Evolutionary conservation across 73 alveolate species (phyloP), one percentile per base, ranked within the genome.

Genomic region (Paramecium biaurelia): DNA sequence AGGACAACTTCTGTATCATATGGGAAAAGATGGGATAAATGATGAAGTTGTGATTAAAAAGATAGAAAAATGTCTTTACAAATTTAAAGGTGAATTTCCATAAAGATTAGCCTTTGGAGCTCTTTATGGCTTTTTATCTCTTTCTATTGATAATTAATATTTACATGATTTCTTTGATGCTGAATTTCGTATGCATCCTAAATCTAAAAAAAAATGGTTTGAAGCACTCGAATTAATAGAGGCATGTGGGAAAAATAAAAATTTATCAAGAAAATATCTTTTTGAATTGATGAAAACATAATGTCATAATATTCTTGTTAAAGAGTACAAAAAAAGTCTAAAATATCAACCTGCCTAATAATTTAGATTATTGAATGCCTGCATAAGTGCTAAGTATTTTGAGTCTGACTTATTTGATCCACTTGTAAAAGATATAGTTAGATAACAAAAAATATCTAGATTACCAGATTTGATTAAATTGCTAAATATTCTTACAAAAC

Each of bases 61-160:
- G 56, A 47, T 79, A 37, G 90, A 79, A 34, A 79, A 79, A 47
- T 43, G 56, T 42, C 74, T 79, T 24, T 79, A 79, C 12, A 79
- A 79, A 79, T 79, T 79, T 21, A 79, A 79, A 72, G 47, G 45
- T 42, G 90, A 79, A 42, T 79, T 79, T 23, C 45, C 76, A 1
- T 30, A 20, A 42, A 38, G 90, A 43, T 42, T 79, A 34, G 90
- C 90, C n/a, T 79, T 79, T 43, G 90, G 90, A 7, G 70, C 90
- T 23, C 23, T 43, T 0, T 47, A 79, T 20, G 90, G 90, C 21
- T 79, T 43, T 79, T 15, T 79, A 24, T 32, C 90, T 8, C 74
- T 79, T 24, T 43, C 76, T 24, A 43, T 79, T 20, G 74, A 79
- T 10, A 79, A 79, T 79, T 7, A 30, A 47, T 79, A 79, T 45